These are phyloP conservation scores for Colletotrichum higginsianum DNA, from an alignment of 2,329 filamentous ascomycete genomes.

Conservation along the genomic window DNA sequence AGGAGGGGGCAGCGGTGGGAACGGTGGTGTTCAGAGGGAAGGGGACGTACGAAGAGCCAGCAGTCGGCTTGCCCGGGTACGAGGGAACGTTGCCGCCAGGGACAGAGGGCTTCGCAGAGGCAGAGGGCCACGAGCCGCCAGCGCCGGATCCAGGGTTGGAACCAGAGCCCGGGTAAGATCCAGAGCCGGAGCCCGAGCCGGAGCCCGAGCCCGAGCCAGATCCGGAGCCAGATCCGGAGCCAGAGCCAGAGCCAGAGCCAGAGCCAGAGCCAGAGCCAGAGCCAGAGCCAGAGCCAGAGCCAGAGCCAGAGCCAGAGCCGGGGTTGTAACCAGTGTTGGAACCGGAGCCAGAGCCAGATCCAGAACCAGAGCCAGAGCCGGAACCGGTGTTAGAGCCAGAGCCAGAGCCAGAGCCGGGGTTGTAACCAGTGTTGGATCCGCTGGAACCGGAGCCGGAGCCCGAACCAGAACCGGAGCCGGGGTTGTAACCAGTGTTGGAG, in stretches of 20 bases:
- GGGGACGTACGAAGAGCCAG: constrained; percentile 20
- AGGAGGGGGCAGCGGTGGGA: constrained; percentile 20
- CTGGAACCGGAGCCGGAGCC: neutral
- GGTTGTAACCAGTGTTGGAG: neutral
- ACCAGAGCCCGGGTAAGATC: neutral
- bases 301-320: neutral
- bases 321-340: neutral
- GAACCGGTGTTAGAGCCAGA: neutral
- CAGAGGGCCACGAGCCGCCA: neutral
- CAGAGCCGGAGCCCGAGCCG: neutral
- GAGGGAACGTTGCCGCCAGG: constrained; percentile 24
- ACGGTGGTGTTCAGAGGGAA: constrained; percentile 34
- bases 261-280: neutral
- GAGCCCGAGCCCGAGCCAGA: neutral
- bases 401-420: neutral
- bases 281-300: neutral
- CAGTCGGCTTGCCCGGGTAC: constrained; percentile 31
- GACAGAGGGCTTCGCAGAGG: constrained; percentile 20
- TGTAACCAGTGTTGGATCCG: too few relatives aligned
- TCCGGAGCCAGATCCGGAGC: neutral
- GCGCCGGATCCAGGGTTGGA: constrained; percentile 8
- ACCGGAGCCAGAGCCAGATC: neutral
- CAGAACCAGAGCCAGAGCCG: neutral
- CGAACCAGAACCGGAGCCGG: neutral
- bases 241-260: neutral